Evolutionary conservation across 1,284 basidiomycete species (phyloP).

Genomic region (Trichosporon sp.): DNA sequence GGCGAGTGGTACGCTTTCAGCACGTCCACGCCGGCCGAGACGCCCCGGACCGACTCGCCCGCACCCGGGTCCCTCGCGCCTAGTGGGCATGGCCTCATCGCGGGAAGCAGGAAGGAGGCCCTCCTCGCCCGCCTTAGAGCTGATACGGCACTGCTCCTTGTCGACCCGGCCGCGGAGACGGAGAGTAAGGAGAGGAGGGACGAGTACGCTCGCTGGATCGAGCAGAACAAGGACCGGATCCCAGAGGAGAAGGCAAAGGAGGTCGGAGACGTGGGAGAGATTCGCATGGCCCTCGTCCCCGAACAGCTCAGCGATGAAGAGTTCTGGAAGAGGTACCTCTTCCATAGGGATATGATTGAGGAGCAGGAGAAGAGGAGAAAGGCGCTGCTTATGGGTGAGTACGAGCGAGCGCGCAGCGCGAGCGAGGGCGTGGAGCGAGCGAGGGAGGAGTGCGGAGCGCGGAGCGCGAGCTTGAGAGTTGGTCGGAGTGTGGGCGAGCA

Average conservation of each 20-base stretch:
- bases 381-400: constrained; percentile 66
- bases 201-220: constrained; percentile 60
- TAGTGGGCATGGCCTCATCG: constrained; percentile 20
- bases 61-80: constrained; percentile 43
- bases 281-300: constrained; percentile 65
- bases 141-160: constrained; percentile 67
- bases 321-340: constrained; percentile 91
- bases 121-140: constrained; percentile 66
- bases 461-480: no score
- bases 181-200: constrained; percentile 51
- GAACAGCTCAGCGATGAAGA: constrained; percentile 59
- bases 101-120: constrained; percentile 60
- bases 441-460: no score
- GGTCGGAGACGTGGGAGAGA: constrained; percentile 54
- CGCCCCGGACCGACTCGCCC: neutral
- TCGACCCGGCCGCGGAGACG: constrained; percentile 66
- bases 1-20: constrained; percentile 68
- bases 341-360: constrained; percentile 79
- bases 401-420: neutral
- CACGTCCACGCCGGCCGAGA: constrained; percentile 16
- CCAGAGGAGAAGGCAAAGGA: constrained; percentile 45
- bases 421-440: no score
- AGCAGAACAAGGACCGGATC: constrained; percentile 50
- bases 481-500: no score
- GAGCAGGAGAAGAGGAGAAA: constrained; percentile 75